Evolutionary conservation across 2,329 filamentous ascomycete species (phyloP).

Genomic region (Simplicillium sp.): DNA sequence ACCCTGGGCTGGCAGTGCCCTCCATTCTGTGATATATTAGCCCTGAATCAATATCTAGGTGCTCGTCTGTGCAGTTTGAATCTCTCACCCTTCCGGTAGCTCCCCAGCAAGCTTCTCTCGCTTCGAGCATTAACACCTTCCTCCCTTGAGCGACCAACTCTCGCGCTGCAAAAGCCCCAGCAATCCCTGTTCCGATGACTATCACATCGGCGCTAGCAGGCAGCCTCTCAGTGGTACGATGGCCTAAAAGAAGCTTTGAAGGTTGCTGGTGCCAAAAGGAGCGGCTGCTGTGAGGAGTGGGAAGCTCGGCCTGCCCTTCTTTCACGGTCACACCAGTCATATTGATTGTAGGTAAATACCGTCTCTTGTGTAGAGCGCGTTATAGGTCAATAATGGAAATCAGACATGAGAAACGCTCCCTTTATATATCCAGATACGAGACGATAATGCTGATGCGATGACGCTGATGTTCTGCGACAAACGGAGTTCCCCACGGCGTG

Average conservation of each 20-base stretch:
- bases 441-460: too few species aligned
- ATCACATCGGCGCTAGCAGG: constrained; percentile 58
- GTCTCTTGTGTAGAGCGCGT: too few species aligned
- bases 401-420: too few species aligned
- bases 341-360: neutral
- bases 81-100: constrained; percentile 62
- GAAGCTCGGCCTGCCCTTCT: constrained; percentile 41
- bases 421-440: too few species aligned
- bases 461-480: too few species aligned
- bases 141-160: constrained; percentile 44
- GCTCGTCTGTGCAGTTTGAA: neutral
- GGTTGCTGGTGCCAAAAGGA: constrained; percentile 71
- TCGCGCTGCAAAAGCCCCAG: constrained; percentile 60
- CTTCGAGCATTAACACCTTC: constrained; percentile 63
- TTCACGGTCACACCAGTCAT: constrained; percentile 22
- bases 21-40: constrained; percentile 40
- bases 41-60: neutral
- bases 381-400: too few species aligned
- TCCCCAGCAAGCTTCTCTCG: constrained; percentile 71
- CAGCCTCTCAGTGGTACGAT: constrained; percentile 55
- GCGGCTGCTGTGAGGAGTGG: constrained; percentile 47
- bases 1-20: constrained; percentile 68
- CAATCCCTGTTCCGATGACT: constrained; percentile 67
- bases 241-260: constrained; percentile 53
- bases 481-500: too few species aligned